Evolutionary conservation across 148 eudicot genomes (phyloP).

Genomic region (Fagopyrum tataricum): DNA sequence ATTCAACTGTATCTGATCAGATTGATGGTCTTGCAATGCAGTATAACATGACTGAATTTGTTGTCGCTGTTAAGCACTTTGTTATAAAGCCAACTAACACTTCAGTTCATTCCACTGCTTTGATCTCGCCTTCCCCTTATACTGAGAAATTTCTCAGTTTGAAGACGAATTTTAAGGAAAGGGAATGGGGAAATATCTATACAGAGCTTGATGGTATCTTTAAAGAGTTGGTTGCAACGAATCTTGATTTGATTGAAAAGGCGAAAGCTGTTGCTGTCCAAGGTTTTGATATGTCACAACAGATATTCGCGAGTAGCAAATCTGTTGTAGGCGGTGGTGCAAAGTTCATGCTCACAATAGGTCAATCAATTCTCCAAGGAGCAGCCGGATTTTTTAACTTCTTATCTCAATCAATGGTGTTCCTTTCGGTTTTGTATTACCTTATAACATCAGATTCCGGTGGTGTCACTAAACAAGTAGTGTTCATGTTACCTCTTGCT

Average conservation of each 20-base stretch:
- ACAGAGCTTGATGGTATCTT: conserved; percentile 55
- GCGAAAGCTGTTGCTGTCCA: conserved; percentile 72
- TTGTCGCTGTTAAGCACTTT: conserved; percentile 67
- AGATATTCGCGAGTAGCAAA: conserved; percentile 56
- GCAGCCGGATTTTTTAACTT: conserved; percentile 79
- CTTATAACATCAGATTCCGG: conserved; percentile 90
- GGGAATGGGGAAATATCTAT: conserved; percentile 70
- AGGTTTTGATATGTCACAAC: conserved; percentile 66
- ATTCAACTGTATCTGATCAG: conserved; percentile 71
- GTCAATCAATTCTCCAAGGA: conserved; percentile 64
- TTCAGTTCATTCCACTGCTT: conserved; percentile 34
- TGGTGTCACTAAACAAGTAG: conserved; percentile 87
- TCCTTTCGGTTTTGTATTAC: conserved; percentile 89
- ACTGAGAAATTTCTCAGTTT: conserved; percentile 52
- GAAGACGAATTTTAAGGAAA: conserved; percentile 51
- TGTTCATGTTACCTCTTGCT: conserved; percentile 70
- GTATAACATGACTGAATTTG: conserved; percentile 86
- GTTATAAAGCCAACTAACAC: conserved; percentile 45
- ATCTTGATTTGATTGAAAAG: conserved; percentile 62
- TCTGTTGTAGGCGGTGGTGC: conserved; percentile 75
- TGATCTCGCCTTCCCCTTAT: conserved; percentile 60
- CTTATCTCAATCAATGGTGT: conserved; percentile 73
- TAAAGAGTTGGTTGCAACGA: conserved; percentile 43
- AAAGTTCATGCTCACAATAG: conserved; percentile 51
- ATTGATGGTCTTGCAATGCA: conserved; percentile 85